These are phyloP conservation scores for Lactarius tabidus DNA, from an alignment of 768 basidiomycete species.

Conservation along the genomic window DNA sequence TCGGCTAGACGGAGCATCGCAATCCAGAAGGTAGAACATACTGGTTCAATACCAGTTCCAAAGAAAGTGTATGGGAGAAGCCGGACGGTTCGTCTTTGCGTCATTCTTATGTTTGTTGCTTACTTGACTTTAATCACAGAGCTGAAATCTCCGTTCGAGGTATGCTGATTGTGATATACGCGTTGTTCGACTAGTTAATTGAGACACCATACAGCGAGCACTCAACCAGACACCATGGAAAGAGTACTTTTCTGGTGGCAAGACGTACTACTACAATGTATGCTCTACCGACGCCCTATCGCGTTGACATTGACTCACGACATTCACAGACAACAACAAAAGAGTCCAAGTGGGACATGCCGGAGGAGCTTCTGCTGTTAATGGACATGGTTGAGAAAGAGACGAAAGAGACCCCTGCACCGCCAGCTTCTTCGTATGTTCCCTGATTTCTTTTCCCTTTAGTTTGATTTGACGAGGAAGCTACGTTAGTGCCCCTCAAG, in stretches of 20 bases:
- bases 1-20: conserved; percentile 77
- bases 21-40: conserved; percentile 97
- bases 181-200: neutral
- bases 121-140: conserved; percentile 1
- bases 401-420: conserved; percentile 36
- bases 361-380: conserved; percentile 82
- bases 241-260: conserved; percentile 88
- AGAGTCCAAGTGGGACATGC: conserved; percentile 98
- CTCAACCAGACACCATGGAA: conserved; percentile 91
- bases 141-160: conserved; percentile 90
- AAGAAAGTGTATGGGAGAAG: conserved; percentile 97
- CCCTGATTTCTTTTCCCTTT: neutral
- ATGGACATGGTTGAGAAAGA: conserved; percentile 85
- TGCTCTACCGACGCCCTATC: conserved; percentile 25
- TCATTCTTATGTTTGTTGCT: neutral
- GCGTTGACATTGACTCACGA: conserved; percentile 5
- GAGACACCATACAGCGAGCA: conserved; percentile 55
- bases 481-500: conserved; percentile 13
- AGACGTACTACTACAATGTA: conserved; percentile 90
- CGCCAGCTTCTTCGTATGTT: conserved; percentile 4
- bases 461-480: neutral
- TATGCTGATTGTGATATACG: conserved; percentile 33
- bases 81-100: conserved; percentile 67
- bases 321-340: conserved; percentile 67
- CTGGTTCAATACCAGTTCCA: conserved; percentile 88